Conservation (phyloP, 257 asterid genomes). For the Pogostemon cablin region DNA sequence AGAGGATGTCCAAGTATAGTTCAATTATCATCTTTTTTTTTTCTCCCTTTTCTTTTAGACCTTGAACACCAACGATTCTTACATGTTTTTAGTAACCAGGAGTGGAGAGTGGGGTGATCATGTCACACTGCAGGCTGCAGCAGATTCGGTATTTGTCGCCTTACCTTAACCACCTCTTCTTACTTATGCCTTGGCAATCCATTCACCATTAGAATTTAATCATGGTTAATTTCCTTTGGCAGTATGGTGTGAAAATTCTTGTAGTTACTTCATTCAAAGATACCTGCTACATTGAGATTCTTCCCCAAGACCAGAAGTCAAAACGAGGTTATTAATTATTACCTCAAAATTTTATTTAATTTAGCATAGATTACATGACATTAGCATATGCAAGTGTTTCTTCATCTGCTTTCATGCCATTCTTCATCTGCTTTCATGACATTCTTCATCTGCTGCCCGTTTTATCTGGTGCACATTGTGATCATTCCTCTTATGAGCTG, state of each 20-base stretch:
- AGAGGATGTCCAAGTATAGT: slow-evolving; percentile 71
- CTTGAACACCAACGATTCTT: slow-evolving; percentile 28
- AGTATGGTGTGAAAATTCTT: slow-evolving; percentile 89
- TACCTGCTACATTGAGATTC: slow-evolving; percentile 95
- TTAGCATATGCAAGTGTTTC: background rate
- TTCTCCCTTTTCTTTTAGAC: slow-evolving; percentile 3
- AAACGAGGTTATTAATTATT: slow-evolving; percentile 61
- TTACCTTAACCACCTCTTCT: slow-evolving; percentile 23
- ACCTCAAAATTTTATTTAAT: background rate
- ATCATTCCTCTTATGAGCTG: too few species aligned
- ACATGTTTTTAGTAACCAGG: slow-evolving; percentile 50
- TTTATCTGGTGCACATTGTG: too few species aligned
- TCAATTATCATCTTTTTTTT: slow-evolving; percentile 28
- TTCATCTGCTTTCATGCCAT: background rate
- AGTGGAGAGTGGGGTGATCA: slow-evolving; percentile 98
- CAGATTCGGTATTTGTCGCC: slow-evolving; percentile 70
- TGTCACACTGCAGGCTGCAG: slow-evolving; percentile 97
- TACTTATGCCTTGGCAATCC: background rate
- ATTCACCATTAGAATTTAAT: slow-evolving; percentile 26
- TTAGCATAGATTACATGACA: background rate
- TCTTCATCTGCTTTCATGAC: background rate
- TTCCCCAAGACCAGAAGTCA: slow-evolving; percentile 77
- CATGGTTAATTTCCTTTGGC: slow-evolving; percentile 38
- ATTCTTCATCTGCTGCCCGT: background rate
- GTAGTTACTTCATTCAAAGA: slow-evolving; percentile 90